phyloP scores from a whole-genome alignment of 495 filamentous ascomycete species.

The Penicillium malachiteum region DNA sequence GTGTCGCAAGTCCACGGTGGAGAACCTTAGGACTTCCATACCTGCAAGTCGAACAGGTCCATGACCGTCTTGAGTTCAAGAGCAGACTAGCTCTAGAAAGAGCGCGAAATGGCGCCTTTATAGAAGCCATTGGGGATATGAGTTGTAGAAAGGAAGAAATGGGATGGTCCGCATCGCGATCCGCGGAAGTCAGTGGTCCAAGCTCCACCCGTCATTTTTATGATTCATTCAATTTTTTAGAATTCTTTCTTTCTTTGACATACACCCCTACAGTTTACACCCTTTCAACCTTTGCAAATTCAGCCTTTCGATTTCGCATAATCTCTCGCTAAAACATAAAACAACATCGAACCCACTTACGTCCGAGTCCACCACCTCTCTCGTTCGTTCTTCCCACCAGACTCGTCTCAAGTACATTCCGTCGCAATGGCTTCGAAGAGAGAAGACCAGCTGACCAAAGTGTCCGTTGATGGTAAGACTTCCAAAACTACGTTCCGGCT shows the following conservation, averaged over 20 bases:
- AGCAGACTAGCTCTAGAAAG: constrained; percentile 34
- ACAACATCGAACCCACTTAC: no score
- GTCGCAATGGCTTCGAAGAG: constrained; percentile 38
- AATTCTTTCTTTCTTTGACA: background rate
- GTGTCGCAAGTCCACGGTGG: constrained; percentile 38
- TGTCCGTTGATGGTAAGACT: constrained; percentile 49
- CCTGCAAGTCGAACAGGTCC: constrained; percentile 34
- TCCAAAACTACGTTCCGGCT: background rate
- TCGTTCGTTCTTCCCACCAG: background rate
- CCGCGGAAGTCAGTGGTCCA: constrained; percentile 37
- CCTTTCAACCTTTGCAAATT: no score
- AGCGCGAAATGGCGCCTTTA: constrained; percentile 30
- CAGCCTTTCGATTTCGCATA: no score
- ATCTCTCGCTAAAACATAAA: no score
- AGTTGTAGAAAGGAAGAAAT: constrained; percentile 13
- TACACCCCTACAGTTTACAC: no score
- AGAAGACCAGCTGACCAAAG: constrained; percentile 45
- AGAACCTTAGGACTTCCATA: constrained; percentile 13
- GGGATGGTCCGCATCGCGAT: constrained; percentile 27
- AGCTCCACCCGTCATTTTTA: constrained; percentile 32
- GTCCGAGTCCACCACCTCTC: background rate
- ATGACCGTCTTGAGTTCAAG: constrained; percentile 25
- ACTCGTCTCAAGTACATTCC: background rate
- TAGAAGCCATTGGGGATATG: constrained; percentile 32
- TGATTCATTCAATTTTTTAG: constrained; percentile 18